Percentiles rank a stretch among this genome's conserved stretches.
These are phyloP conservation scores for Conticribra weissflogii DNA, from an alignment of 108 stramenopile genomes.

Conservation along the genomic window DNA sequence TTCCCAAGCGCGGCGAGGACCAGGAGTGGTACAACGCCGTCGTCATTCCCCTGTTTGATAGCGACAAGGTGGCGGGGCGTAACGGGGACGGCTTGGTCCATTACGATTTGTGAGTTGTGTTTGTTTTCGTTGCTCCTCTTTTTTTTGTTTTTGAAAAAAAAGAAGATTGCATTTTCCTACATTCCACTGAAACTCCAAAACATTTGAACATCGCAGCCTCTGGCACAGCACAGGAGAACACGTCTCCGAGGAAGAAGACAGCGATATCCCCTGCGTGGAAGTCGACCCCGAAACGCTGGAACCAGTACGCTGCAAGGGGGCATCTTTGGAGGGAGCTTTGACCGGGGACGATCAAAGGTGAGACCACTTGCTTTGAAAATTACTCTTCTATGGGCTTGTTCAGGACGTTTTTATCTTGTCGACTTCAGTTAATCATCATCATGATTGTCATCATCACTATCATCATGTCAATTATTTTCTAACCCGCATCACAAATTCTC, in stretches of 20 bases:
- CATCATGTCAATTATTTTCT: too few species aligned
- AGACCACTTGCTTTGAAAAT: background rate
- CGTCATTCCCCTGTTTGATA: constrained; percentile 1
- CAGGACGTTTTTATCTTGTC: background rate
- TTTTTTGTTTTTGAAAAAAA: too few species aligned
- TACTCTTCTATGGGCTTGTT: background rate
- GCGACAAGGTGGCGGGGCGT: background rate
- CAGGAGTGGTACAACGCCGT: background rate
- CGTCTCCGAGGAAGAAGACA: background rate
- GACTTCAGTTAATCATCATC: background rate
- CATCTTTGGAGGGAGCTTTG: background rate
- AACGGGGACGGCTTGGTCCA: constrained; percentile 1
- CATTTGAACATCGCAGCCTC: too few species aligned
- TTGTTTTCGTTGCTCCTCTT: too few species aligned
- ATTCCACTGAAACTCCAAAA: too few species aligned
- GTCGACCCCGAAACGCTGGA: background rate
- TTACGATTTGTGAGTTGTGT: too few species aligned
- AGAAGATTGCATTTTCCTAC: too few species aligned
- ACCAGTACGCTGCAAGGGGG: background rate
- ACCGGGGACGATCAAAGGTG: background rate
- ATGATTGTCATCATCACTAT: too few species aligned
- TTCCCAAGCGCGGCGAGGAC: background rate
- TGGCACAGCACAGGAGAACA: background rate
- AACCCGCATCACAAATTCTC: too few species aligned
- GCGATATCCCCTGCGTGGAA: background rate